Evolutionary conservation across 768 basidiomycete species (phyloP), one percentile per base, ranked within the genome.

Genomic region (Podaxis sp.): DNA sequence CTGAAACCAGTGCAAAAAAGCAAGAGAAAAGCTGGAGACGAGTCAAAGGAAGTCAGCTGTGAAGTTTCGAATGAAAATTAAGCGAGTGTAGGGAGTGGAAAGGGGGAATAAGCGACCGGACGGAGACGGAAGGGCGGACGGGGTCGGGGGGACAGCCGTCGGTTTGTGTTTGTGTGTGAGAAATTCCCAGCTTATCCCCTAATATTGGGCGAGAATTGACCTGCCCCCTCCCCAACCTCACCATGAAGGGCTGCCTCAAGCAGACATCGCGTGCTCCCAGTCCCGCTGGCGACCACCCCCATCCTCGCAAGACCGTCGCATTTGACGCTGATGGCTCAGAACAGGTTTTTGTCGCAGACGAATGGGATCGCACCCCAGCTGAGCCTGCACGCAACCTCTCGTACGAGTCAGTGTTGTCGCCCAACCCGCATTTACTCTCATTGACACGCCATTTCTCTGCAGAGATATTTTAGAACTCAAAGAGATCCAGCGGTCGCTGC

Each of bases 281-380:
- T 46, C 66, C 66, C 55, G 58, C 62, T 18, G 55, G 54, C 55
- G 66, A 59, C 27, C 65, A 38, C 28, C 63, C 63, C 56, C 32
- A 11, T 47, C 55, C 28, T 56, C 58, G 78, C 62, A 89, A 90
- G 72, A 80, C 79, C 35, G 90, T 91, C 32, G 81, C 80, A 6
- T 91, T 90, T 64, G 80, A 82, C 48, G 75, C 74, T 2, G 74
- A 80, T 1, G 80, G 79, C 56, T 72, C 75, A 11, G 84, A 88
- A 61, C 79, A 89, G 68, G 75, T 91, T 9, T 80, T 81, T 67
- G 70, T 78, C 32, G 90, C 87, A 2, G 90, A 91, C 69, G 88
- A 89, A 59, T 91, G 90, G 90, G 90, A 91, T 70, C 79, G 90
- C 14, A 89, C 87, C 1, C 89, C 90, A 2, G 79, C 80, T 1